Conservation (phyloP, 371 early-diverging fungal species). For the Mucor plumbeus region DNA sequence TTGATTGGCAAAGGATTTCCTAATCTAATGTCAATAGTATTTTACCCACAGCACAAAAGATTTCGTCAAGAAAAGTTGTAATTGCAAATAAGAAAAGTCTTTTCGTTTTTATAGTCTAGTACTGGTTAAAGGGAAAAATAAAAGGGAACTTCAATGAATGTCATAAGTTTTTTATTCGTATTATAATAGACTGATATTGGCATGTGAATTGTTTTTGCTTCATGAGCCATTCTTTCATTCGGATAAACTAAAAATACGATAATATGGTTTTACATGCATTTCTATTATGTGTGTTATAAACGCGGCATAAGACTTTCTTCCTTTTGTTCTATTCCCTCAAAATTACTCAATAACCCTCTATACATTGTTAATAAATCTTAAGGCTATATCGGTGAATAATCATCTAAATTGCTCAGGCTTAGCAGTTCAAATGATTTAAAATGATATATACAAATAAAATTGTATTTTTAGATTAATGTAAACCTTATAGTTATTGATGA, state of each 20-base stretch:
- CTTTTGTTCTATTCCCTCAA: not conserved
- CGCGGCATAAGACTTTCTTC: not conserved
- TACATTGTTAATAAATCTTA: no score
- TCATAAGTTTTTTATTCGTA: not conserved
- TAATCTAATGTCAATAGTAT: not conserved
- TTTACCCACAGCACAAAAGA: not conserved
- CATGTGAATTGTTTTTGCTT: not conserved
- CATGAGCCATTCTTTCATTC: not conserved
- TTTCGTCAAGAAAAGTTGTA: not conserved
- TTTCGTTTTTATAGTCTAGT: not conserved
- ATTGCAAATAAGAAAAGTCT: not conserved
- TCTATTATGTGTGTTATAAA: not conserved
- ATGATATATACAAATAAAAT: not conserved
- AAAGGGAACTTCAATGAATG: not conserved
- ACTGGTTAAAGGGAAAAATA: not conserved
- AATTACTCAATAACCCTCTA: no score
- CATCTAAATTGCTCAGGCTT: not conserved
- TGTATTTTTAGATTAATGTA: not conserved
- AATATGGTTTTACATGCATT: no score
- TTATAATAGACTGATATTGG: not conserved
- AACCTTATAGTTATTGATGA: not conserved
- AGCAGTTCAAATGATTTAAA: not conserved
- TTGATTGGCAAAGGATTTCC: slow-evolving; percentile 1
- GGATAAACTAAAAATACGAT: not conserved
- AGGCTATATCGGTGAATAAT: no score